These are phyloP conservation scores for Bjerkandera adusta DNA, from an alignment of 1,284 basidiomycete species.

Conservation along the genomic window DNA sequence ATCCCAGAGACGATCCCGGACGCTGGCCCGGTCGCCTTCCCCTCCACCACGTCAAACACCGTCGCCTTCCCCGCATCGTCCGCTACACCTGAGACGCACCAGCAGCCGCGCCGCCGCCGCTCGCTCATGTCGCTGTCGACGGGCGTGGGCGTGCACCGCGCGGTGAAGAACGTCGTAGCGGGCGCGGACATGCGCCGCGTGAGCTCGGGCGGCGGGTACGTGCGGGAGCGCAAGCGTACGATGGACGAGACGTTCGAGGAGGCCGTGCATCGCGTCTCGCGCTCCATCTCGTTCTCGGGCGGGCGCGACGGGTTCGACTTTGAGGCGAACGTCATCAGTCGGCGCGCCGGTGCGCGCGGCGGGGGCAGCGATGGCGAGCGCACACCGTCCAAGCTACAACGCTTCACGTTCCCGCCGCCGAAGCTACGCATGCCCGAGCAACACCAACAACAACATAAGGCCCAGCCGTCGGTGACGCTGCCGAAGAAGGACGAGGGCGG, in stretches of 20 bases:
- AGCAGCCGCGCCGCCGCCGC: no score
- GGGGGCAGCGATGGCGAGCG: no score
- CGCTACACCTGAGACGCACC: constrained; percentile 10
- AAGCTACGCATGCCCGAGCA: no score
- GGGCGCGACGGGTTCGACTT: not conserved
- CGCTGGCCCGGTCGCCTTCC: no score
- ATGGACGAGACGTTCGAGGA: constrained; percentile 28
- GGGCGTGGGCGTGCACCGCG: no score
- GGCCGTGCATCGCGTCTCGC: constrained; percentile 23
- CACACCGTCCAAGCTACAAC: no score
- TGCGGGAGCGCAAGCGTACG: constrained; percentile 7
- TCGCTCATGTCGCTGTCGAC: no score
- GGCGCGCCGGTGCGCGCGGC: no score
- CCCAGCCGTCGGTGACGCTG: constrained; percentile 15
- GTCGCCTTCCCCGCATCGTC: constrained; percentile 6
- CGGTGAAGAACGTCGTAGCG: no score
- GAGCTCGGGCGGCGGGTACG: no score
- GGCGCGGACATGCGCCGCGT: no score
- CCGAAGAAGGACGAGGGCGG: constrained; percentile 27
- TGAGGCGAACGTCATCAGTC: not conserved
- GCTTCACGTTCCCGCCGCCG: not conserved
- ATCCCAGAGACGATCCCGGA: no score
- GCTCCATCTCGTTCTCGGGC: constrained; percentile 13
- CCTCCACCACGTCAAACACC: not conserved
- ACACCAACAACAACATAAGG: constrained; percentile 8